Evolutionary conservation across 352 stramenopile genomes (phyloP), one percentile per base, ranked within the genome.

Genomic region (Pythium guiyangense): DNA sequence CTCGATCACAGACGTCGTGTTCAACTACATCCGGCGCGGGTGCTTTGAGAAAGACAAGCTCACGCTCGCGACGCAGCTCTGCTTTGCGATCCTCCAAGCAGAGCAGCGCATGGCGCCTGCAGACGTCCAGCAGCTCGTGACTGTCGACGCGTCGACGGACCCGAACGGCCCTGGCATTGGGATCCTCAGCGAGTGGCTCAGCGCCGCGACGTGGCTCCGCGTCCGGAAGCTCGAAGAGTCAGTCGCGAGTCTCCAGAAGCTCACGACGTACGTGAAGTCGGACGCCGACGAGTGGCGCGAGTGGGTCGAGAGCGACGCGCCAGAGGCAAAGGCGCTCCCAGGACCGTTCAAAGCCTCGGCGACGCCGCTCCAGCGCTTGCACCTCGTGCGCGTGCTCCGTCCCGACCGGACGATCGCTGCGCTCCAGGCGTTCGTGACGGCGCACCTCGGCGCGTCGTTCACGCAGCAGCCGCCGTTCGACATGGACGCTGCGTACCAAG

Each of bases 201-300:
- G 72, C 1, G 78, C 95, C 34, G 57, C 65, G 22, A 81, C 86
- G 5, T 98, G 94, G 94, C 78, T 94, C 18, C 86, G 88, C 1
- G 57, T 98, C 4, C 94, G 97, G 34, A 94, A 87, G 55, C 72
- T 98, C 6, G 92, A 98, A 63, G 80, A 89, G 45, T 72, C 57
- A 26, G 78, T 97, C 45, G 66, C 85, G 20, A 76, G 73, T 29
- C 94, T 98, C 49, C 75, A 96, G 55, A 96, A 94, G 50, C 77
- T 99, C 27, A 92, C 91, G 4, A 94, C 97, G 43, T 86, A 81
- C 37, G 98, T 99, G 86, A 94, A 97, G 40, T 88, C 79, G 3
- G 96, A 99, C 57, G 87, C 84, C 11, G 96, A 99, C 50, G 96
- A 98, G 51, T 99, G 96, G 96, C 77, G 79, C 48, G 76, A 90